These are phyloP conservation scores for Phyllosticta capitalensis DNA, from an alignment of 2,329 filamentous ascomycete genomes.

Conservation along the genomic window DNA sequence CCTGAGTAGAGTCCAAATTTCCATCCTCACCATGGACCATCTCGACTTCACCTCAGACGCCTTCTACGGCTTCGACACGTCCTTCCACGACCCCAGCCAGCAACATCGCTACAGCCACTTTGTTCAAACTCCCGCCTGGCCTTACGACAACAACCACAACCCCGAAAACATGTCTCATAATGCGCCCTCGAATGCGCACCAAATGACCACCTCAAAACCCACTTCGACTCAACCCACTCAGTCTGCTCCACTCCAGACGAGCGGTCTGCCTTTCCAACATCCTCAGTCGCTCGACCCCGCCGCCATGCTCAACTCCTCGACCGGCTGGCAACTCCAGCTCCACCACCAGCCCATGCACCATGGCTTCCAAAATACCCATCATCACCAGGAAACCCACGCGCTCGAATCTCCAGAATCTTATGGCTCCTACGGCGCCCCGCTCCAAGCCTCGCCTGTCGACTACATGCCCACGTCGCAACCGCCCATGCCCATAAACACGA, in stretches of 20 bases:
- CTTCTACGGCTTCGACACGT: conserved; percentile 7
- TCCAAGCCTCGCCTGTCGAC: conserved; percentile 39
- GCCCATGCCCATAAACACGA: conserved; percentile 14
- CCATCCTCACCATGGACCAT: conserved; percentile 10
- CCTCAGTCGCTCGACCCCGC: conserved; percentile 24
- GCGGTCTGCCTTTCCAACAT: conserved; percentile 20
- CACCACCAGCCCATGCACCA: conserved; percentile 19
- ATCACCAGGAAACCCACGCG: conserved; percentile 24
- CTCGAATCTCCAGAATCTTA: conserved; percentile 28
- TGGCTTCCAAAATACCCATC: conserved; percentile 16
- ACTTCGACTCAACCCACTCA: conserved; percentile 17
- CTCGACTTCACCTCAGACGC: conserved; percentile 12
- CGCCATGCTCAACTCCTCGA: conserved; percentile 29
- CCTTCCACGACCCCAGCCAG: conserved; percentile 5
- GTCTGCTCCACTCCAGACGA: conserved; percentile 26
- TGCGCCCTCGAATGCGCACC: conserved; percentile 12
- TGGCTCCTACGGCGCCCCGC: conserved; percentile 20
- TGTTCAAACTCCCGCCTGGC: conserved; percentile 26
- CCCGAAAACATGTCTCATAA: conserved; percentile 20
- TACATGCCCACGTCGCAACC: conserved; percentile 35
- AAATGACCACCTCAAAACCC: conserved; percentile 17
- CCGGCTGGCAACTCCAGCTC: conserved; percentile 33
- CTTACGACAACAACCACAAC: conserved; percentile 26
- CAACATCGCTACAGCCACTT: conserved; percentile 17
- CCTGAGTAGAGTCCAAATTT: conserved; percentile 6